A percentile compares a stretch with the other conserved stretches of the same genome.
Conservation (phyloP, 805 yeast genomes). For the Komagataella pastoris region DNA sequence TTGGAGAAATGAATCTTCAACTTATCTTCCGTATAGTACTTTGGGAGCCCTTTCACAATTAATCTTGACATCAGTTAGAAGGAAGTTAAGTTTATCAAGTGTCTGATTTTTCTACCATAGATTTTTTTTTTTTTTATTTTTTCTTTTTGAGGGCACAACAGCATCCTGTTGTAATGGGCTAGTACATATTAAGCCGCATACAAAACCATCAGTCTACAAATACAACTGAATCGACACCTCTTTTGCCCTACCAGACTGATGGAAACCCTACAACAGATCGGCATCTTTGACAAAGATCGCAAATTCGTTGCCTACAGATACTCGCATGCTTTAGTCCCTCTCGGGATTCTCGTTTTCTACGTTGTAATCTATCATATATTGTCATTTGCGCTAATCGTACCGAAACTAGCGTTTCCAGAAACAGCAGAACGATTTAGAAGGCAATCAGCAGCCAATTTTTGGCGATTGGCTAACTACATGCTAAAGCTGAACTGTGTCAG, state of each 20-base stretch:
- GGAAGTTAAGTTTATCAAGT: background rate
- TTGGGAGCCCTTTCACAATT: slow-evolving; percentile 83
- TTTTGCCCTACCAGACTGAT: slow-evolving; percentile 3
- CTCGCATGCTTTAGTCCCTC: slow-evolving; percentile 10
- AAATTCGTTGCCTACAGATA: slow-evolving; percentile 6
- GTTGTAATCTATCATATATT: slow-evolving; percentile 12
- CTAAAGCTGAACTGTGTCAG: slow-evolving; percentile 22
- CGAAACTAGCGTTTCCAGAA: slow-evolving; percentile 6
- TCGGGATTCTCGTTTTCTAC: slow-evolving; percentile 8
- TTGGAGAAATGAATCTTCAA: slow-evolving; percentile 48
- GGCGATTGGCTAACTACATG: slow-evolving; percentile 18
- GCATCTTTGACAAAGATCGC: slow-evolving; percentile 11
- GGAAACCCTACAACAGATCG: slow-evolving; percentile 22
- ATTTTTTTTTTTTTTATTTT: too few relatives aligned
- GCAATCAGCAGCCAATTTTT: slow-evolving; percentile 11
- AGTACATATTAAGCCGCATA: background rate
- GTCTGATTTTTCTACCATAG: background rate
- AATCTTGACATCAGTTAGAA: slow-evolving; percentile 53
- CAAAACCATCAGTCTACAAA: background rate
- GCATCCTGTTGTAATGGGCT: background rate
- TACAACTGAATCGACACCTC: background rate
- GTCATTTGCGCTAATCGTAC: slow-evolving; percentile 7
- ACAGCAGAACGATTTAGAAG: slow-evolving; percentile 11
- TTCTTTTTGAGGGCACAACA: background rate
- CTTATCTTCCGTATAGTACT: slow-evolving; percentile 61